Percentiles rank a stretch among this genome's conserved stretches.
Evolutionary conservation across 1,284 basidiomycete species (phyloP).

Genomic region (Gomphus bonarii): DNA sequence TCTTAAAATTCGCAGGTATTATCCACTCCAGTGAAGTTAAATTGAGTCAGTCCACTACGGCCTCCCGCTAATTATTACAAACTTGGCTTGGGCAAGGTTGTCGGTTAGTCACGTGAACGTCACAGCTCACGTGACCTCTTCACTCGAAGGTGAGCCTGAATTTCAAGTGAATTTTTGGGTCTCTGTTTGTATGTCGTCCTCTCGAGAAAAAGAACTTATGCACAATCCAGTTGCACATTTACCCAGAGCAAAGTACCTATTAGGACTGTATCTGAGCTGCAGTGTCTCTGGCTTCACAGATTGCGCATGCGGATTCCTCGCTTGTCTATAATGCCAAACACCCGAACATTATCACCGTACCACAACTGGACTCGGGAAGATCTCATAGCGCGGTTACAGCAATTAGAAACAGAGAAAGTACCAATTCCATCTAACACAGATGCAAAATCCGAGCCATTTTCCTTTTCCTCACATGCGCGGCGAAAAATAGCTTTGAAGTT

Average conservation of each 20-base stretch:
- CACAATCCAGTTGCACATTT: neutral
- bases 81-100: neutral
- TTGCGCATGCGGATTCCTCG: conserved; percentile 3
- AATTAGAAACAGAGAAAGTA: conserved; percentile 32
- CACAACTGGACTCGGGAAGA: conserved; percentile 56
- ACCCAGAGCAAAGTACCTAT: neutral
- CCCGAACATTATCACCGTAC: conserved; percentile 25
- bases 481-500: conserved; percentile 91
- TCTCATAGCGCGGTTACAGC: conserved; percentile 49
- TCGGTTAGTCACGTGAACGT: neutral
- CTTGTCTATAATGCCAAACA: neutral
- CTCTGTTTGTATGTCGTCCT: neutral
- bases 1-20: neutral
- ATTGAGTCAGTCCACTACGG: neutral
- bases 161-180: neutral
- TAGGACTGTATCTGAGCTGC: neutral
- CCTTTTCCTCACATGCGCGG: conserved; percentile 59
- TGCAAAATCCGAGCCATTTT: conserved; percentile 30
- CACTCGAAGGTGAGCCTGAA: neutral
- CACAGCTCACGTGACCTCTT: neutral
- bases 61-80: neutral
- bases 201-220: neutral
- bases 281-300: neutral
- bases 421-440: conserved; percentile 7
- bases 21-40: neutral